phyloP scores from a whole-genome alignment of 352 stramenopile species.

The Phytophthora litchii region DNA sequence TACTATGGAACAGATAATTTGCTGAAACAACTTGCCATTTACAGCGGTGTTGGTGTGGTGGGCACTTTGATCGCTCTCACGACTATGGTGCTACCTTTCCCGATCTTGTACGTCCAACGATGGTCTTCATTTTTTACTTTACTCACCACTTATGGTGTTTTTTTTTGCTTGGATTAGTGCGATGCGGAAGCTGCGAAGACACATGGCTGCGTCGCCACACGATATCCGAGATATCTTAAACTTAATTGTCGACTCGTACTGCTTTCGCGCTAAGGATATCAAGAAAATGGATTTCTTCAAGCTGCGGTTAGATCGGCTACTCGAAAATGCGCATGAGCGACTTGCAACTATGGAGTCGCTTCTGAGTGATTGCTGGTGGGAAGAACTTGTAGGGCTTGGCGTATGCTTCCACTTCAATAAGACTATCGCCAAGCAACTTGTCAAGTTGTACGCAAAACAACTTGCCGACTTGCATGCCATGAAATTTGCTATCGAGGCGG shows the following conservation, averaged over 20 bases:
- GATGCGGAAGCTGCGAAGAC: constrained; percentile 51
- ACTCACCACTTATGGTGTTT: constrained; percentile 7
- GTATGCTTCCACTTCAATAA: constrained; percentile 73
- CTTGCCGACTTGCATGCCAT: constrained; percentile 70
- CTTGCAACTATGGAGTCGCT: constrained; percentile 58
- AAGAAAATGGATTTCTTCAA: constrained; percentile 84
- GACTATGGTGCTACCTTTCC: constrained; percentile 65
- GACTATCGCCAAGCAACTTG: constrained; percentile 69
- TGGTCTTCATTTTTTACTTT: background rate
- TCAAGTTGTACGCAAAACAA: constrained; percentile 61
- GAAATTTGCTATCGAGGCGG: constrained; percentile 74
- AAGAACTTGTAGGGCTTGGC: constrained; percentile 66
- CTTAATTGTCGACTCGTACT: constrained; percentile 83
- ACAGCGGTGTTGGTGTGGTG: constrained; percentile 68
- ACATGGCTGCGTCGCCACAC: constrained; percentile 55
- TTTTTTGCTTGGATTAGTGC: constrained; percentile 30
- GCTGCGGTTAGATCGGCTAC: constrained; percentile 57
- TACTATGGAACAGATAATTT: constrained; percentile 62
- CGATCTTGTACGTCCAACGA: constrained; percentile 51
- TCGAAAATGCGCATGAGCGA: constrained; percentile 46
- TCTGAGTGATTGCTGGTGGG: constrained; percentile 74
- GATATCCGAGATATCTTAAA: constrained; percentile 80
- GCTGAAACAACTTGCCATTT: constrained; percentile 70
- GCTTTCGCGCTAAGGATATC: constrained; percentile 75
- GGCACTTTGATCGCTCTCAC: constrained; percentile 67